Evolutionary conservation across 192 early-diverging fungal genomes (phyloP), one percentile per base, ranked within the genome.

Genomic region (Linnemannia exigua): DNA sequence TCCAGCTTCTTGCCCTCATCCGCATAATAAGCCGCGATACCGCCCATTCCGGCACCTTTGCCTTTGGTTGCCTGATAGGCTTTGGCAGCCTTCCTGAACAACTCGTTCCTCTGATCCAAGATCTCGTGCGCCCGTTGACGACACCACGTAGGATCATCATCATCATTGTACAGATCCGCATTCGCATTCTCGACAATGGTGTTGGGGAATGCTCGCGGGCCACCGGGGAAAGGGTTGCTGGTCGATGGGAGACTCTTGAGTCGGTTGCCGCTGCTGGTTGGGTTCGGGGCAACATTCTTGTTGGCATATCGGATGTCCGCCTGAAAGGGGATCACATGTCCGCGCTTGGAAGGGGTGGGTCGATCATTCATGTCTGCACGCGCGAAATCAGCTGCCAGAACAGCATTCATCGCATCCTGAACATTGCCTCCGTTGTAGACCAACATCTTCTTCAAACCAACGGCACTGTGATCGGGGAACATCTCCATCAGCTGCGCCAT

Each of bases 1-100:
- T 93, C 77, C 61, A 84, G 19, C 25, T 82, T 83, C 52, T 80
- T 89, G 74, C 86, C 88, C 51, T 91, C 89, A 5, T 90, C 81
- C 22, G 92, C 90, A 81, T 93, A 91, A 70, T 84, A 90, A 44
- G 87, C 88, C 0, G 92, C 87, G 61, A 90, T 85, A 15, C 92
- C 90, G 19, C 90, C 83, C 74, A 88, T 84, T 1, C 91, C 90
- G 0, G 77, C 75, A 4, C 87, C 79, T 71, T 88, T 87, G 4
- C 87, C 79, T 46, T 87, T 90, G 25, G 88, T 73, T 7, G 73
- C 79, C 67, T 80, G 67, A 72, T 89, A 90, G 0, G 90, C 80
- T 33, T 76, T 72, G 4, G 83, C 80, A 7, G 92, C 92, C 72
- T 91, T 92, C 25, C 84, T 84, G 72, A 88, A 91, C 14, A 87